Evolutionary conservation across 2,329 filamentous ascomycete species (phyloP).

Genomic region (Sporothrix protearum): DNA sequence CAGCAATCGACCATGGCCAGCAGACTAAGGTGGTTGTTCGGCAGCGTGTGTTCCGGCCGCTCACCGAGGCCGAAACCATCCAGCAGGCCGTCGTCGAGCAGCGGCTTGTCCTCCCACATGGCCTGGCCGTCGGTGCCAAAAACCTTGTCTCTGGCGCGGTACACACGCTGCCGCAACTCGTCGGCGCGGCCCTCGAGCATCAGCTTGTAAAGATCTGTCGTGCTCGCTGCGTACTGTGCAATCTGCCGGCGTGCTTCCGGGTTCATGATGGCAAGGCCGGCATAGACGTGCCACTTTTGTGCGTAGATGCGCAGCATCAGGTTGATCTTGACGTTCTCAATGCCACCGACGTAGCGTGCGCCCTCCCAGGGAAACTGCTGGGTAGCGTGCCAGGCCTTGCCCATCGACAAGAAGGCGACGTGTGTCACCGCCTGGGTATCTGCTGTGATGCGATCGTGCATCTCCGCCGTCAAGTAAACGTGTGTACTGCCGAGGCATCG

Average conservation of each 20-base stretch:
- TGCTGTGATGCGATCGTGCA: slow-evolving; percentile 95
- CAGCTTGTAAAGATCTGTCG: slow-evolving; percentile 92
- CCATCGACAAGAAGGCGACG: slow-evolving; percentile 95
- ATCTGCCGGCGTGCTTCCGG: slow-evolving; percentile 90
- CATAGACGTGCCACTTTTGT: slow-evolving; percentile 99
- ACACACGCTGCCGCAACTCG: slow-evolving; percentile 71
- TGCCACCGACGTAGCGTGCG: slow-evolving; percentile 90
- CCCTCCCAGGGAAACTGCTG: slow-evolving; percentile 96
- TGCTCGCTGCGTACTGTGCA: slow-evolving; percentile 84
- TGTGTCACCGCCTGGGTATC: slow-evolving; percentile 98
- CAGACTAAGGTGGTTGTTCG: slow-evolving; percentile 90
- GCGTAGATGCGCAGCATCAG: slow-evolving; percentile 94
- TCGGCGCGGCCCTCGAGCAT: slow-evolving; percentile 83
- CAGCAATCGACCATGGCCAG: slow-evolving; percentile 98
- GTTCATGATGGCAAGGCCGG: slow-evolving; percentile 93
- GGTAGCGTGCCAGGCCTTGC: slow-evolving; percentile 94
- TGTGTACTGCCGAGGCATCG: slow-evolving; percentile 79
- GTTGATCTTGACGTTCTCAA: slow-evolving; percentile 99
- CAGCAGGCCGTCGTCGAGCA: slow-evolving; percentile 79
- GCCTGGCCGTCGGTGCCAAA: slow-evolving; percentile 66
- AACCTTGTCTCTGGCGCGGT: slow-evolving; percentile 62
- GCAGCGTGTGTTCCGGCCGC: slow-evolving; percentile 49
- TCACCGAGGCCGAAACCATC: slow-evolving; percentile 84
- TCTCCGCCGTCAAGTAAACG: slow-evolving; percentile 79
- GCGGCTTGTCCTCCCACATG: slow-evolving; percentile 58